Evolutionary conservation across 305 asterid genomes (phyloP).

Genomic region (Galium porrigens): DNA sequence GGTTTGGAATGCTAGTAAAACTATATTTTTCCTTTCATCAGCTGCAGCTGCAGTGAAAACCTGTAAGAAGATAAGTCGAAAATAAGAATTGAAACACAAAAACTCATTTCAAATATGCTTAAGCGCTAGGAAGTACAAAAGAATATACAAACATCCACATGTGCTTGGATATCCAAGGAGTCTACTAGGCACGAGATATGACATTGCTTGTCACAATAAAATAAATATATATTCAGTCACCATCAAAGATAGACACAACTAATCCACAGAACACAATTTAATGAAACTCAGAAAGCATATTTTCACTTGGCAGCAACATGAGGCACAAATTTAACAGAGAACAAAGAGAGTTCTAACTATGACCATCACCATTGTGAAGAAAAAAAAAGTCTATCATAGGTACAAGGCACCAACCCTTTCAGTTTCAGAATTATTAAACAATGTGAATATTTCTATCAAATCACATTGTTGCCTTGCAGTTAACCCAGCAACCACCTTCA

Average conservation of each 20-base stretch:
- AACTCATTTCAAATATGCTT: neutral
- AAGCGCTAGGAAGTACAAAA: neutral
- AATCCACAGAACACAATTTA: neutral
- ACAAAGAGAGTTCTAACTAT: neutral
- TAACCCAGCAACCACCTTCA: neutral
- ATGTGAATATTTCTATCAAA: neutral
- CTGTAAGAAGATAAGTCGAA: conserved; percentile 27
- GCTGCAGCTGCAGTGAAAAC: conserved; percentile 95
- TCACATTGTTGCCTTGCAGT: neutral
- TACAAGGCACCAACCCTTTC: neutral
- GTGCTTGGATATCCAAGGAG: neutral
- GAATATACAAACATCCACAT: neutral
- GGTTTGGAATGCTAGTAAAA: conserved; percentile 84
- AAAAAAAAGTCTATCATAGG: neutral
- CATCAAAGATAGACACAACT: neutral
- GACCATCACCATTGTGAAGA: neutral
- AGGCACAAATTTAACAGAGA: neutral
- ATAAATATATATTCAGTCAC: neutral
- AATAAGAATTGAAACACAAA: conserved; percentile 16
- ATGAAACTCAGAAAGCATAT: conserved; percentile 2
- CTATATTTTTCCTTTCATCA: conserved; percentile 92
- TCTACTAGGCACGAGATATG: neutral
- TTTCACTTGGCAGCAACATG: neutral
- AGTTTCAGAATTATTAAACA: neutral
- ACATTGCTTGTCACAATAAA: neutral